Evolutionary conservation across 2,329 filamentous ascomycete genomes (phyloP).

Genomic region (Bimuria novae-zelandiae): DNA sequence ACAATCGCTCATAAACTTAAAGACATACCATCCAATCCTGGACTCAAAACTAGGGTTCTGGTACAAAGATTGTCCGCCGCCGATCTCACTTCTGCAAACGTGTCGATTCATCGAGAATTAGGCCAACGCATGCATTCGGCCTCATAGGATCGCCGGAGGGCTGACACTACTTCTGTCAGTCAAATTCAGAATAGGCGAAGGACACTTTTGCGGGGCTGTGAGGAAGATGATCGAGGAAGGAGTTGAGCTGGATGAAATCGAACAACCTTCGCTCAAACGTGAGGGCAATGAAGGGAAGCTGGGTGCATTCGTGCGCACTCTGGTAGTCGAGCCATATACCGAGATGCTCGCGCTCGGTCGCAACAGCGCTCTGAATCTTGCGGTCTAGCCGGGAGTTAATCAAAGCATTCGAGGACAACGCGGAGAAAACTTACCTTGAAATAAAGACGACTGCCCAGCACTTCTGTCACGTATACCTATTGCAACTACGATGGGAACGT

Average conservation of each 20-base stretch:
- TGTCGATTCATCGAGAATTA: background rate
- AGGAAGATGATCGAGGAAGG: background rate
- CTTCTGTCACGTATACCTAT: background rate
- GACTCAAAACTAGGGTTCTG: background rate
- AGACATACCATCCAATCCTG: background rate
- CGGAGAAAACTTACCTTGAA: background rate
- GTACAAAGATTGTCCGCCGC: background rate
- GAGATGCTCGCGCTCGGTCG: background rate
- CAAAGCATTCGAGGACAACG: background rate
- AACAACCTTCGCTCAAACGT: background rate
- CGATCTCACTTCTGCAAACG: background rate
- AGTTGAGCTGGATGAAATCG: background rate
- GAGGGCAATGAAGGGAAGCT: background rate
- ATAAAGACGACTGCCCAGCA: background rate
- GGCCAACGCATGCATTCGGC: background rate
- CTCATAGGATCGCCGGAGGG: background rate
- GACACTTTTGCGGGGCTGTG: background rate
- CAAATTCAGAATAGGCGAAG: background rate
- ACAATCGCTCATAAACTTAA: too few relatives aligned
- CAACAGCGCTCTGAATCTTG: background rate
- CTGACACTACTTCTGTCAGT: background rate
- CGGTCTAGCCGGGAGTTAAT: background rate
- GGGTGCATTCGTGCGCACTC: background rate
- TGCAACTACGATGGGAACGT: background rate
- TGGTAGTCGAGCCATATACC: background rate